These are phyloP conservation scores for Neospermospora avenae DNA, from an alignment of 2,329 filamentous ascomycete species.

Conservation along the genomic window DNA sequence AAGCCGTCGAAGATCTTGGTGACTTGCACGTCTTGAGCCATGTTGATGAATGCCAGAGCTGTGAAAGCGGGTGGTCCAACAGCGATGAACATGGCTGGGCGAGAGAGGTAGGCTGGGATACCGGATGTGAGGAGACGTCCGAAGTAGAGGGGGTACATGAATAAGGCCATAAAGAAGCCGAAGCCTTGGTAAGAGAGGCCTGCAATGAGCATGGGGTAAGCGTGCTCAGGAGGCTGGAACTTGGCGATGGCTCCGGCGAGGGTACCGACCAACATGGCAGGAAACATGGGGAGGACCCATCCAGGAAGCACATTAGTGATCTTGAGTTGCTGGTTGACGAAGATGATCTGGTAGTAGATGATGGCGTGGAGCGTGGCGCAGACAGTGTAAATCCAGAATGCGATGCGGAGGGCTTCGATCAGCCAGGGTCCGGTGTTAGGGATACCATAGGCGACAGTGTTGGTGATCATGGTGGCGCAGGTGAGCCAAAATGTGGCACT, in stretches of 20 bases:
- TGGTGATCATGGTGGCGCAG: conserved; percentile 64
- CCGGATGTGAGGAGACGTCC: conserved; percentile 59
- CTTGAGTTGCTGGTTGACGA: conserved; percentile 48
- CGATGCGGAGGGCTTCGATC: conserved; percentile 54
- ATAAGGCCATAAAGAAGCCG: conserved; percentile 61
- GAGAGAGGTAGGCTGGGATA: conserved; percentile 59
- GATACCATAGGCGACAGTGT: conserved; percentile 63
- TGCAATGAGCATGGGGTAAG: conserved; percentile 60
- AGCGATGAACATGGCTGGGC: conserved; percentile 70
- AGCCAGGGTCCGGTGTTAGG: conserved; percentile 52
- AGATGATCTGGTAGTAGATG: conserved; percentile 65
- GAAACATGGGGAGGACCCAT: conserved; percentile 72
- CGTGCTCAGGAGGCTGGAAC: conserved; percentile 53
- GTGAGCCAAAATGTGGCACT: conserved; percentile 69
- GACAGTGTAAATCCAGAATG: conserved; percentile 68
- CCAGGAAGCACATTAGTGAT: conserved; percentile 69
- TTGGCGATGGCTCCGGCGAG: conserved; percentile 64
- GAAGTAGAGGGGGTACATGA: conserved; percentile 72
- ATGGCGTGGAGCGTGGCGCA: conserved; percentile 58
- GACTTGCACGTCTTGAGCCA: conserved; percentile 38
- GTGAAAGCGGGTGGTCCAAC: conserved; percentile 71
- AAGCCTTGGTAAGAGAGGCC: conserved; percentile 68
- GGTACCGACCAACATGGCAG: conserved; percentile 69
- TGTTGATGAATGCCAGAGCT: conserved; percentile 66
- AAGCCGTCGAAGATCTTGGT: conserved; percentile 27